Base-by-base conservation (phyloP, 345 rosid genomes). In the Nasturtium officinale region DNA sequence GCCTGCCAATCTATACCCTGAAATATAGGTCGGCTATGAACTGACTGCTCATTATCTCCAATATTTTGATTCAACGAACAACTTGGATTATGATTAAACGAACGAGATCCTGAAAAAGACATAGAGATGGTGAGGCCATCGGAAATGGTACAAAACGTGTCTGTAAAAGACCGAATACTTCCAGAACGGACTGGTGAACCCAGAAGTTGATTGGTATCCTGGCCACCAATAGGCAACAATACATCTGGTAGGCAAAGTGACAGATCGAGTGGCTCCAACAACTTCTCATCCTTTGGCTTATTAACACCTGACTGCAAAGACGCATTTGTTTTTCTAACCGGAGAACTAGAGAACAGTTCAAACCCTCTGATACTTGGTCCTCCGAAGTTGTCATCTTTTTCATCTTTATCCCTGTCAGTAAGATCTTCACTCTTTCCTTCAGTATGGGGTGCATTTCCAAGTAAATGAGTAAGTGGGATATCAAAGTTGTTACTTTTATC, bases 91-190 rank as follows among this genome's bases (percentile, higher is more conserved):
- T 95, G 99, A 77, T 85, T 87, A 70, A 89, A 87, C 7, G 99
- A 91, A 78, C 85, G 97, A 16, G 99, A 91, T 64, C 97, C 97
- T 11, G 99, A 91, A 73, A 85, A 88, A 38, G 99, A 95, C 91
- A 91, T 85, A 20, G 98, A 94, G 73, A 85, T 87, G 26, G 96
- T 89, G 67, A 95, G 84, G 43, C 97, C 96, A 53, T 95, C 97
- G 26, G 99, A 91, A 77, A 85, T 85, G 42, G 91, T 82, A 35
- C 72, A 79, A 66, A 90, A 88, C 25, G 97, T 86, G 77, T 83
- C 85, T 64, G 86, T 72, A 65, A 90, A 77, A 48, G 99, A 95
- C 55, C 87, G 95, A 61, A 82, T 77, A 75, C 96, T 95, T 85
- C 85, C 91, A 51, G 85, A 90, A 26, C 82, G 88, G 74, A 85